Evolutionary conservation across 352 stramenopile species (phyloP), one percentile per base, ranked within the genome.

Genomic region (Globisporangium cederbergense): DNA sequence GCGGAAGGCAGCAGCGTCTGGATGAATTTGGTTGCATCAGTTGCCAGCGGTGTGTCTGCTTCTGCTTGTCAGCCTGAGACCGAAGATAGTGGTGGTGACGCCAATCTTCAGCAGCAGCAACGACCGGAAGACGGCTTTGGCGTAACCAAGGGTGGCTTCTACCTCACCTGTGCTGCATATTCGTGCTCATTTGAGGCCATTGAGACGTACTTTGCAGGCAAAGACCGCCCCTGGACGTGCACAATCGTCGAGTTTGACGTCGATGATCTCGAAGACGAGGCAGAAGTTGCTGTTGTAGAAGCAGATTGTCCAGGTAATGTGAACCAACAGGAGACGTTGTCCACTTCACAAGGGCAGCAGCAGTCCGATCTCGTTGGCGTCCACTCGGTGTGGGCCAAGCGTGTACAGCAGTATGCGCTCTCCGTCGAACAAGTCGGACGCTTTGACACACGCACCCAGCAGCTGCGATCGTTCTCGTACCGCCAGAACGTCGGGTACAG

Each of bases 1-100:
- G 60, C 60, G 14, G 83, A 93, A 58, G 83, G 83, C 34, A 78
- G 68, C 9, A 93, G 83, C 64, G 77, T 88, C 2, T 93, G 81
- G 83, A 69, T 93, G 20, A 72, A 63, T 13, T 25, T 84, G 1
- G 60, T 66, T 4, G 62, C 49, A 54, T 62, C 62, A 22, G 45
- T 57, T 7, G 30, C 66, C 61, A 43, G 25, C 47, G 30, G 5
- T 22, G 68, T 62, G 5, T 30, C 25, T 38, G 5, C 6, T 28
- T 3, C 9, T 55, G 59, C 14, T 42, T 9, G 18, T 14, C 36
- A 62, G 10, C 52, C 60, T 13, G 43, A 67, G 69, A 79, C 45
- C 40, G 59, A 64, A 7, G 59, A 50, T n/a, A 34, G 13, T 3
- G 14, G 4, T 42, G 30, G 32, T 13, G 4, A n/a, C 20, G 25